Evolutionary conservation across 2,329 filamentous ascomycete species (phyloP).

Genomic region (Trichoderma brevicompactum): DNA sequence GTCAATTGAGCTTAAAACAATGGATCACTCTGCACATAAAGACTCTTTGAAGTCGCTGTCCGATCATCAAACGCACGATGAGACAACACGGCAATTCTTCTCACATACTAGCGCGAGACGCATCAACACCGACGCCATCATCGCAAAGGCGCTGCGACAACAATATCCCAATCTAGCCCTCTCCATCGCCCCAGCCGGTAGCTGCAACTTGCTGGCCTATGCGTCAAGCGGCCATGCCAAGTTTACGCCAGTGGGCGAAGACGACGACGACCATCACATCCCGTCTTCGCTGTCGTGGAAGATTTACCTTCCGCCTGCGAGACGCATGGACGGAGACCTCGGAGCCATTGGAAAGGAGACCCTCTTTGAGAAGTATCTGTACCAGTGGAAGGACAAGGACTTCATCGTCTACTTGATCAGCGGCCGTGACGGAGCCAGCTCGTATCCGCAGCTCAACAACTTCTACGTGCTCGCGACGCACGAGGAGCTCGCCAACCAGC

Average conservation of each 20-base stretch:
- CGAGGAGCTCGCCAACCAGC: conserved; percentile 47
- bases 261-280: conserved; percentile 28
- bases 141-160: conserved; percentile 46
- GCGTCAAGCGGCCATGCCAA: conserved; percentile 47
- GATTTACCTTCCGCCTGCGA: conserved; percentile 46
- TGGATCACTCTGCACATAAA: neutral
- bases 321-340: conserved; percentile 46
- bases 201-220: conserved; percentile 48
- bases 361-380: conserved; percentile 47
- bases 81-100: conserved; percentile 37
- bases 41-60: neutral
- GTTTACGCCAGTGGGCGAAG: conserved; percentile 39
- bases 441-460: conserved; percentile 41
- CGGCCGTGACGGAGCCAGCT: conserved; percentile 45
- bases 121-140: conserved; percentile 49
- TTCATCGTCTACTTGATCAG: conserved; percentile 51
- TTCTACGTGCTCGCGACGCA: conserved; percentile 47
- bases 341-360: conserved; percentile 41
- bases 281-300: conserved; percentile 47
- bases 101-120: conserved; percentile 48
- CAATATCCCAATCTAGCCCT: conserved; percentile 51
- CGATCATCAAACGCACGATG: neutral
- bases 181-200: conserved; percentile 42
- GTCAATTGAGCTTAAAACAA: neutral
- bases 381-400: conserved; percentile 47